Conservation (phyloP, 805 yeast species). For the Candida koratica region DNA sequence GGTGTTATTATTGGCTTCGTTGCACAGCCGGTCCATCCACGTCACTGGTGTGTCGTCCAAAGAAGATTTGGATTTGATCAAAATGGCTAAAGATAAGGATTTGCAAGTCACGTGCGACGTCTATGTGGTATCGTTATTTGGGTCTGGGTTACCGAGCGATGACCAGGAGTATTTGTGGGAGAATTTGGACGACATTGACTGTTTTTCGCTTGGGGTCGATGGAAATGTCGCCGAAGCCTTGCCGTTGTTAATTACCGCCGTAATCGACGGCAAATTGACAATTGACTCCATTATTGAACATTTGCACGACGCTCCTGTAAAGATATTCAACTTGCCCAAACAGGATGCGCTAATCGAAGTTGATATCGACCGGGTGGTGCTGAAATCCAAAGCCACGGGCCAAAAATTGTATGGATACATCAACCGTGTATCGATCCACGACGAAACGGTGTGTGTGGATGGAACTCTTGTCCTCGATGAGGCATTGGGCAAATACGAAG, state of each 20-base stretch:
- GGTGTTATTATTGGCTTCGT: conserved; percentile 79
- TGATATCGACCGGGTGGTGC: conserved; percentile 62
- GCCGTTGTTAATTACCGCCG: conserved; percentile 79
- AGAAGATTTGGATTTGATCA: conserved; percentile 79
- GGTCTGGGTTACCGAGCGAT: conserved; percentile 74
- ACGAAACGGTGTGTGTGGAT: conserved; percentile 79
- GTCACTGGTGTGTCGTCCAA: conserved; percentile 78
- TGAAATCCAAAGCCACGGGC: conserved; percentile 30
- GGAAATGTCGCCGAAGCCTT: conserved; percentile 83
- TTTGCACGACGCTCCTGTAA: conserved; percentile 77
- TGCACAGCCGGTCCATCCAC: conserved; percentile 81
- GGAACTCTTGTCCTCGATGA: conserved; percentile 62
- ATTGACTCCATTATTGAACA: conserved; percentile 66
- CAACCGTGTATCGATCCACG: conserved; percentile 79
- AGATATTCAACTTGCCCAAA: conserved; percentile 77
- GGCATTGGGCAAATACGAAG: conserved; percentile 59
- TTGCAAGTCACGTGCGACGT: conserved; percentile 88
- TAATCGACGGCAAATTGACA: conserved; percentile 66
- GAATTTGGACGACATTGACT: conserved; percentile 67
- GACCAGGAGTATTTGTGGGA: conserved; percentile 85
- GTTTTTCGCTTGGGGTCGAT: conserved; percentile 77
- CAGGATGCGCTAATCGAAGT: conserved; percentile 78
- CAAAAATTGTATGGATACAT: conserved; percentile 69
- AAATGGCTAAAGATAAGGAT: conserved; percentile 79
- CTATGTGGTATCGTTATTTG: conserved; percentile 71